Percentiles rank a stretch among this genome's conserved stretches.
These are phyloP conservation scores for Pythium grandisporangium DNA, from an alignment of 352 stramenopile genomes.

Conservation along the genomic window DNA sequence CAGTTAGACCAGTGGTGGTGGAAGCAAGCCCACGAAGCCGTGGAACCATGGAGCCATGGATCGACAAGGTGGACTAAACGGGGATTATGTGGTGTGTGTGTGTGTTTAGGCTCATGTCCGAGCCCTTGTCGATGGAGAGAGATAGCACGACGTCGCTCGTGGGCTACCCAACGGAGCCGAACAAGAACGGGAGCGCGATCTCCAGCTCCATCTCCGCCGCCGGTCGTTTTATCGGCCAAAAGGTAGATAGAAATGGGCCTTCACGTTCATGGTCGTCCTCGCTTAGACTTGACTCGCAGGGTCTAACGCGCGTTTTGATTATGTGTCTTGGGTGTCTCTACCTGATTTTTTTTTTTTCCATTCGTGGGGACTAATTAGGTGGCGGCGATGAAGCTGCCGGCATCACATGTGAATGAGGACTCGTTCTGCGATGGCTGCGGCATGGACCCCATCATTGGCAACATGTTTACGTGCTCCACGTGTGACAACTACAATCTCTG, in stretches of 20 bases:
- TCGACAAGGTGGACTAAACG: too few species aligned
- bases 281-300: neutral
- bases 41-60: too few species aligned
- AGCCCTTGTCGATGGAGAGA: slow-evolving; percentile 70
- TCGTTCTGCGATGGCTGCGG: slow-evolving; percentile 87
- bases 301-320: neutral
- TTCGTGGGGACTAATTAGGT: slow-evolving; percentile 17
- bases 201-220: slow-evolving; percentile 59
- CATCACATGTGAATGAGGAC: slow-evolving; percentile 74
- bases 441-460: slow-evolving; percentile 82
- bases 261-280: neutral
- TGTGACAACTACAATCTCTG: slow-evolving; percentile 82
- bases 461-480: slow-evolving; percentile 86
- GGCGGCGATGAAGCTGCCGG: slow-evolving; percentile 64
- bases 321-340: neutral
- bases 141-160: slow-evolving; percentile 74
- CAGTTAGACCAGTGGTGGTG: too few species aligned
- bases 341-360: neutral
- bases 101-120: slow-evolving; percentile 57
- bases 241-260: slow-evolving; percentile 17
- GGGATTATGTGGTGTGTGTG: neutral
- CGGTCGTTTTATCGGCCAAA: slow-evolving; percentile 67
- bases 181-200: slow-evolving; percentile 22
- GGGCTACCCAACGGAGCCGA: slow-evolving; percentile 37
- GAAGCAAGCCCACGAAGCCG: too few species aligned